Conservation (phyloP, 352 stramenopile species). For the Peronospora farinosa region DNA sequence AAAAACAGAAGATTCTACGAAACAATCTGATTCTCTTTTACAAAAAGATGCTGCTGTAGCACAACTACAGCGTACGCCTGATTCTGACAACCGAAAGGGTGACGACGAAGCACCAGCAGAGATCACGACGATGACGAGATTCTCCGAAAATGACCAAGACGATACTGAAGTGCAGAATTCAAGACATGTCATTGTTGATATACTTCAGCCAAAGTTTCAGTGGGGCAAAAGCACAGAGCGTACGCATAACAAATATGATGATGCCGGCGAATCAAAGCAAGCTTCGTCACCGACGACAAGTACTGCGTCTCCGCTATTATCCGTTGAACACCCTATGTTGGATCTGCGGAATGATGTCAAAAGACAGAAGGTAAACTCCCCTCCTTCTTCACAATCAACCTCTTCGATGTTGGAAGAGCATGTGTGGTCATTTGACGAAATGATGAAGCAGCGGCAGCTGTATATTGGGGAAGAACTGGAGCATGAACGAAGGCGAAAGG, state of each 20-base stretch:
- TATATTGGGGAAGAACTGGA: constrained; percentile 44
- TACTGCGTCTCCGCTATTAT: constrained; percentile 6
- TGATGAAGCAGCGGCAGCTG: constrained; percentile 31
- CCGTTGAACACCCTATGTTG: constrained; percentile 10
- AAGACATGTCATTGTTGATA: constrained; percentile 20
- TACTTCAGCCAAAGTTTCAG: constrained; percentile 7
- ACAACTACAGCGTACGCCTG: constrained; percentile 2
- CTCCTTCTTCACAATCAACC: constrained; percentile 4
- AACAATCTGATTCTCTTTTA: constrained; percentile 1
- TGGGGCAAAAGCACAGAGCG: neutral
- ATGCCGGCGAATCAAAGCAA: constrained; percentile 1
- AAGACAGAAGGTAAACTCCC: constrained; percentile 22
- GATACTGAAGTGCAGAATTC: constrained; percentile 3
- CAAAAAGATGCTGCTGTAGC: neutral
- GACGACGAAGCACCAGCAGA: constrained; percentile 1
- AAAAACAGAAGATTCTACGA: constrained; percentile 14
- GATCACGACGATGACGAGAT: neutral
- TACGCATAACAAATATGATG: constrained; percentile 2
- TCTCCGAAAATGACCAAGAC: constrained; percentile 2
- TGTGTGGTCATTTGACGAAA: constrained; percentile 40
- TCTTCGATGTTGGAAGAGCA: constrained; percentile 14
- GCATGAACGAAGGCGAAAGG: constrained; percentile 28
- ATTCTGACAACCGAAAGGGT: constrained; percentile 2
- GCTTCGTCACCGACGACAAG: constrained; percentile 7
- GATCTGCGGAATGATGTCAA: constrained; percentile 21